Evolutionary conservation across 2,329 filamentous ascomycete species (phyloP).

Genomic region (Hypomyces perniciosus): DNA sequence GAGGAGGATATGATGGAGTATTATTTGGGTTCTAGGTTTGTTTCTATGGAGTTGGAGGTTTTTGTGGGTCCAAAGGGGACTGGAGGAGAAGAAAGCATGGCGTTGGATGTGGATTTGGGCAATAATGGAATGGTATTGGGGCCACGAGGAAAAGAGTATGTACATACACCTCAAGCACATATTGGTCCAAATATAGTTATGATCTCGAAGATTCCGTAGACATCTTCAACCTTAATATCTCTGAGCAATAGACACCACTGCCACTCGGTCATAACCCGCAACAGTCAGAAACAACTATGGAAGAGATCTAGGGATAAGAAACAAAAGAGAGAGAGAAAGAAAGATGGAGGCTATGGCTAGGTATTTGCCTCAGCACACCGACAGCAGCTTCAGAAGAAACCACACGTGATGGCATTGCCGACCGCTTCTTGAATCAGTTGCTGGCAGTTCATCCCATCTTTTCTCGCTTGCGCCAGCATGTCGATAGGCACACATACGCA

Average conservation of each 20-base stretch:
- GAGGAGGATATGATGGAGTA: no score
- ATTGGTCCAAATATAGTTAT: neutral
- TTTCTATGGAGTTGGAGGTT: constrained; percentile 4
- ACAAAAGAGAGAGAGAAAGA: no score
- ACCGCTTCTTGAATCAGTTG: neutral
- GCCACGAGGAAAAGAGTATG: constrained; percentile 7
- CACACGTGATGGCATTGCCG: neutral
- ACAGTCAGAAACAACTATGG: no score
- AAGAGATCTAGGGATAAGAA: no score
- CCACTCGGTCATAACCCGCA: no score
- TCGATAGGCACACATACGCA: neutral
- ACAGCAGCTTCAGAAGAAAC: neutral
- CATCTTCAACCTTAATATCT: no score
- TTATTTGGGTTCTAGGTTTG: neutral
- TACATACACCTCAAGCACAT: neutral
- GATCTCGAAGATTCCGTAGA: neutral
- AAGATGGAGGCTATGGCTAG: no score
- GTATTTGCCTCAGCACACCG: no score
- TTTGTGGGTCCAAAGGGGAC: neutral
- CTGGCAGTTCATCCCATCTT: neutral
- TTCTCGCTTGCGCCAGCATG: neutral
- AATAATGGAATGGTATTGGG: constrained; percentile 6
- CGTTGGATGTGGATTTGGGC: constrained; percentile 3
- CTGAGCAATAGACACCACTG: no score
- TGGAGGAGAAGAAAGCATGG: neutral